Base-by-base conservation (phyloP, 495 filamentous ascomycete species). In the Penicillium waksmanii region DNA sequence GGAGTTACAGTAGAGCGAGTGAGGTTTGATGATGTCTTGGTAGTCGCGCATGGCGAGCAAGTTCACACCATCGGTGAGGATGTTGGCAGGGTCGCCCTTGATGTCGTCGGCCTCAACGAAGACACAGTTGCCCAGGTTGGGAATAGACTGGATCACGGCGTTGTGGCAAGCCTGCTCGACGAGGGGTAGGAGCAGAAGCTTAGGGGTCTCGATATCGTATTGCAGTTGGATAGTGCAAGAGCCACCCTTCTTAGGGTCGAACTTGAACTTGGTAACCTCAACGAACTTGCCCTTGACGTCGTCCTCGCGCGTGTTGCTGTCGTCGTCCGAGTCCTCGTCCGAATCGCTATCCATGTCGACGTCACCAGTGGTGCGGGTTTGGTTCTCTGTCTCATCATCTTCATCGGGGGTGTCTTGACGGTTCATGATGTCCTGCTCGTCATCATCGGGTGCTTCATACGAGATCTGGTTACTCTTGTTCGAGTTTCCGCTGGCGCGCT, bases 401-500 rank as follows among this genome's bases (percentile, higher is more conserved):
- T 67, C 76, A 9, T 79, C 77, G 15, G 59, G 54, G 34, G 65
- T 65, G 69, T 78, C 74, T 80, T 75, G 73, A 13, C 64, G 66
- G n/a, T 62, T 66, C 44, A 88, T 74, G 62, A 94, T 87, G 18
- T 75, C 85, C 62, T 93, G 86, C 69, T 98, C 95, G 6, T 91
- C 96, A 33, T 96, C 94, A 66, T 98, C 94, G 33, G 92, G 92
- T 7, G 84, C 92, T 38, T 90, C 96, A 68, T 98, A 98, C 12
- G 90, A 92, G 8, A 93, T 85, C 35, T 87, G 89, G 74, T 97
- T 90, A 47, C 78, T 74, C 48, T 89, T 84, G 70, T 95, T 93
- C 15, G 86, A 83, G 54, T 79, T 82, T 64, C 88, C 83, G 72
- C 91, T 90, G 56, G 87, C 85, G 54, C 86, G 85, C 34, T 95